Evolutionary conservation across 1,139 yeast species (phyloP), one percentile per base, ranked within the genome.

Genomic region (Candida sp.): DNA sequence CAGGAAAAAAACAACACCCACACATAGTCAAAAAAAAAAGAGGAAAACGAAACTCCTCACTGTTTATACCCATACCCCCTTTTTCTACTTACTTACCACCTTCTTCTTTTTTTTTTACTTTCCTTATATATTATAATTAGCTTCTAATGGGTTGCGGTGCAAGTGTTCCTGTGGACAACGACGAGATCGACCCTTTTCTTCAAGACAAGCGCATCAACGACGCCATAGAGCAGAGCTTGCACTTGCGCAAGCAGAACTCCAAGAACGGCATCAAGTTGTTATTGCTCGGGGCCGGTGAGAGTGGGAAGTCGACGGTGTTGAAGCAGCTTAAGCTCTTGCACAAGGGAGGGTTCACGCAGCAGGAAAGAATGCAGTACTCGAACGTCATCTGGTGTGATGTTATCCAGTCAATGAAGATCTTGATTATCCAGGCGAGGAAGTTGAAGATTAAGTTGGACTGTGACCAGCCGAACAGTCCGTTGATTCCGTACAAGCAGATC

Each of bases 371-470:
- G 44, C 96, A 90, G 63, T 96, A 92, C 66, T 71, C 90, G 7
- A 93, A 91, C 58, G 90, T 94, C n/a, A 90, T 96, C 28, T 94
- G 98, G 97, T 89, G 90, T 30, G 98, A 94, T 69, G 85, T 96
- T 1, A 83, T 93, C 48, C 96, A 91, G 59, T 83, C 93, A 34
- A 93, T 94, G 96, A 87, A 89, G 64, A 86, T 86, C 30, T 73
- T 94, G 49, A 83, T 94, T 40, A 78, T 86, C 32, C 91, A 88
- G 61, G 91, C 93, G 0, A 70, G 92, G 46, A 83, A 77, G 58
- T 60, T 86, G 53, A 83, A 82, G 1, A 85, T 88, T 35, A 71
- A 75, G 0, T 68, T 88, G 50, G 86, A 83, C 48, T 85, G 90
- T 61, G 94, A 88, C 60, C 76, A 75, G 38, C 72, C 72, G 4